These are phyloP conservation scores for Rosa chinensis DNA, from an alignment of 306 rosid species.

Conservation along the genomic window DNA sequence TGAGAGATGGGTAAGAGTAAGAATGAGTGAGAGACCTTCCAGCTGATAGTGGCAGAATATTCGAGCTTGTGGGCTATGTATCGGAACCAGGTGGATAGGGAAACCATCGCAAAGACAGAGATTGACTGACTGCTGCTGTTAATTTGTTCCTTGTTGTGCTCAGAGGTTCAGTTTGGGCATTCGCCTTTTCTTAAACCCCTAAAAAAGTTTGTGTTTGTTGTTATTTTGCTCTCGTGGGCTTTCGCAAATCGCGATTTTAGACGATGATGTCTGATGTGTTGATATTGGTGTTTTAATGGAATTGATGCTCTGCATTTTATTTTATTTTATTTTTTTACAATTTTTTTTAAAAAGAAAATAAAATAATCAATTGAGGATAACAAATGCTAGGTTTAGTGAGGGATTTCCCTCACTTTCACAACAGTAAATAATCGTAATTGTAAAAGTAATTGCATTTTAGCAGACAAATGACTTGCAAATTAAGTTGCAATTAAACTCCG, in stretches of 20 bases:
- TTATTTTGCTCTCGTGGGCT: background rate
- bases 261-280: background rate
- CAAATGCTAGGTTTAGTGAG: too few species aligned
- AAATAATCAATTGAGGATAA: too few species aligned
- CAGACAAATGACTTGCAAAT: too few species aligned
- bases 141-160: background rate
- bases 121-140: background rate
- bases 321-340: background rate
- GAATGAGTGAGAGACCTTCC: constrained; percentile 49
- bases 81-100: constrained; percentile 55
- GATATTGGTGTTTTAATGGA: background rate
- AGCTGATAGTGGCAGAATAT: constrained; percentile 50
- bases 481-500: too few species aligned
- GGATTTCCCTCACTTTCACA: too few species aligned
- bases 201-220: background rate
- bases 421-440: too few species aligned
- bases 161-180: constrained; percentile 4
- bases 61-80: constrained; percentile 53
- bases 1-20: background rate
- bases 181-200: constrained; percentile 28
- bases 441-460: too few species aligned
- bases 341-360: too few species aligned
- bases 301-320: background rate
- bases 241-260: constrained; percentile 3
- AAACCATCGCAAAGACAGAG: constrained; percentile 48